Evolutionary conservation across 1,139 yeast genomes (phyloP).

Genomic region (Pichia sp.): DNA sequence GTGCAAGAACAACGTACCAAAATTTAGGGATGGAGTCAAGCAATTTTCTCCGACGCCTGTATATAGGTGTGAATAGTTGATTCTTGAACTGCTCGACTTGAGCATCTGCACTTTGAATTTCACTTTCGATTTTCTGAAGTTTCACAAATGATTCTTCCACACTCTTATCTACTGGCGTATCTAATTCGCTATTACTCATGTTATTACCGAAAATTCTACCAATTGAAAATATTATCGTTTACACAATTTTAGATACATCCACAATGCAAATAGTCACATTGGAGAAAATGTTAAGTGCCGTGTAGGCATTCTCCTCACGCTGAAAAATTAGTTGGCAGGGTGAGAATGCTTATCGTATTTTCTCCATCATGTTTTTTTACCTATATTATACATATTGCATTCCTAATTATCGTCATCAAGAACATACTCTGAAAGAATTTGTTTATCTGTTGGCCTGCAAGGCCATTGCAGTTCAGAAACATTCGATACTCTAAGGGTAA

Average conservation of each 20-base stretch:
- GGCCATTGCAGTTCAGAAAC: constrained; percentile 55
- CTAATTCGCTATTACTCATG: too few species aligned
- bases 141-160: constrained; percentile 33
- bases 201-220: too few species aligned
- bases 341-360: too few species aligned
- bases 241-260: too few species aligned
- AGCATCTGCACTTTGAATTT: constrained; percentile 52
- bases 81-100: constrained; percentile 50
- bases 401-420: constrained; percentile 31
- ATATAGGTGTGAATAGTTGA: constrained; percentile 47
- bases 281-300: too few species aligned
- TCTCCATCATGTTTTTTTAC: too few species aligned
- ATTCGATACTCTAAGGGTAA: constrained; percentile 28
- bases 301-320: too few species aligned
- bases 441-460: constrained; percentile 31
- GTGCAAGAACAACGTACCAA: constrained; percentile 74
- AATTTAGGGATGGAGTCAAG: constrained; percentile 54
- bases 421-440: constrained; percentile 48
- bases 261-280: too few species aligned
- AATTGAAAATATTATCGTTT: too few species aligned
- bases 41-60: constrained; percentile 44
- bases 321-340: too few species aligned
- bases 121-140: constrained; percentile 53
- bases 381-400: not conserved
- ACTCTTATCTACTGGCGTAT: constrained; percentile 9